Conservation (phyloP, 2,329 filamentous ascomycete genomes). For the Akanthomyces muscarius region DNA sequence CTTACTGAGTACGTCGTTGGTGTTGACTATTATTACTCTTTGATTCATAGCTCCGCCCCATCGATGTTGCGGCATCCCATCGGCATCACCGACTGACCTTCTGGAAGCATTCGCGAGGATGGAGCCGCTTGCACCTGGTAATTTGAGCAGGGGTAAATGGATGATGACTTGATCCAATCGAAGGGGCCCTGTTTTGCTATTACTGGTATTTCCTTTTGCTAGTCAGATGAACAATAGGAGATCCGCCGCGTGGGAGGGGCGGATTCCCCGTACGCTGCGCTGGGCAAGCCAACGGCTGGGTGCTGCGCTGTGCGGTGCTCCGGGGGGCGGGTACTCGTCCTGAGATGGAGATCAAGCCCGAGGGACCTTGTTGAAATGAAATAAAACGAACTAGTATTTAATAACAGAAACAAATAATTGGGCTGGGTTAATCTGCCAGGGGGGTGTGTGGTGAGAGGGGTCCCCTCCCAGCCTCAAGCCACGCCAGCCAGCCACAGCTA, state of each 20-base stretch:
- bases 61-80: conserved; percentile 6
- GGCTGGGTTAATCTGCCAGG: conserved; percentile 2
- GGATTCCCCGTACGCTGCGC: background rate
- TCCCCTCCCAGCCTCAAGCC: background rate
- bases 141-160: background rate
- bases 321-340: background rate
- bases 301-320: background rate
- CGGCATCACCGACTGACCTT: conserved; percentile 10
- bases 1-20: background rate
- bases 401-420: conserved; percentile 1
- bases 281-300: background rate
- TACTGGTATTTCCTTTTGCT: background rate
- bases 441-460: background rate
- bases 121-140: background rate
- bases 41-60: background rate
- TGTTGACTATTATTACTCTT: background rate
- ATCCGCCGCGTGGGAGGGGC: background rate
- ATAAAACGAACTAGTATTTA: conserved; percentile 4
- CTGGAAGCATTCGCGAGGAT: conserved; percentile 3
- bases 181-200: background rate
- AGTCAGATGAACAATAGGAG: conserved; percentile 4
- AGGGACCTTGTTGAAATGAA: background rate
- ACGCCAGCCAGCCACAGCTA: conserved; percentile 10
- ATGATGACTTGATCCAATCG: background rate
- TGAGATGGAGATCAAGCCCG: conserved; percentile 12